Evolutionary conservation across 1,284 basidiomycete genomes (phyloP).

Genomic region (Pascua sp.): DNA sequence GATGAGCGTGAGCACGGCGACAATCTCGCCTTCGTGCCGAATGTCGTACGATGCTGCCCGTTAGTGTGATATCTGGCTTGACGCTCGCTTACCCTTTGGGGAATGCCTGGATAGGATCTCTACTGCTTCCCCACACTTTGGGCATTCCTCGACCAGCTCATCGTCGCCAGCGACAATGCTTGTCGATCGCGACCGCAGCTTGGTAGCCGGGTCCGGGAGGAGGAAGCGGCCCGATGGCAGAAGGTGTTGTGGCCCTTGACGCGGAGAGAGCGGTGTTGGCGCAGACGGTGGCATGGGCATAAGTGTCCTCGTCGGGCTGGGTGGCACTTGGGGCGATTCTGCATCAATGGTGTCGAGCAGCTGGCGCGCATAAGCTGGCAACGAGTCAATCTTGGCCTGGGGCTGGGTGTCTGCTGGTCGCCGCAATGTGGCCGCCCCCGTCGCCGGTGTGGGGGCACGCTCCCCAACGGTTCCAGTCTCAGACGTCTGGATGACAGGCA

Average conservation of each 20-base stretch:
- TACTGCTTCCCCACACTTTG: slow-evolving; percentile 73
- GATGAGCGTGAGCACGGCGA: slow-evolving; percentile 83
- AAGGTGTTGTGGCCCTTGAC: too few species aligned
- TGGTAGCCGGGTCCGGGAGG: background rate
- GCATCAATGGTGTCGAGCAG: slow-evolving; percentile 26
- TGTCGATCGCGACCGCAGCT: slow-evolving; percentile 17
- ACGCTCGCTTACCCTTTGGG: slow-evolving; percentile 64
- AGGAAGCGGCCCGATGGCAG: background rate
- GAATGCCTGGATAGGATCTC: slow-evolving; percentile 84
- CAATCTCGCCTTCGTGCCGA: slow-evolving; percentile 78
- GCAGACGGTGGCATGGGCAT: slow-evolving; percentile 1
- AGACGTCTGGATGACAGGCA: slow-evolving; percentile 45
- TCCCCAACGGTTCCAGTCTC: slow-evolving; percentile 40
- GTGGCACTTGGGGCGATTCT: slow-evolving; percentile 9
- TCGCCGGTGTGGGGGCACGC: background rate
- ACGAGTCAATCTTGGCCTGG: slow-evolving; percentile 15
- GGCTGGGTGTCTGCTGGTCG: slow-evolving; percentile 2
- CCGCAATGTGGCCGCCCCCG: background rate
- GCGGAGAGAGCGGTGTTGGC: background rate
- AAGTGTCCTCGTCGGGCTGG: slow-evolving; percentile 11
- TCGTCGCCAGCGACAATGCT: slow-evolving; percentile 37
- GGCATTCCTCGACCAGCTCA: slow-evolving; percentile 50
- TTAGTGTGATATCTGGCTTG: slow-evolving; percentile 5
- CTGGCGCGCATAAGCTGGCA: slow-evolving; percentile 34
- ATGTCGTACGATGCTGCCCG: slow-evolving; percentile 81